phyloP scores from a whole-genome alignment of 208 protist species.

The Trypanosoma brucei region DNA sequence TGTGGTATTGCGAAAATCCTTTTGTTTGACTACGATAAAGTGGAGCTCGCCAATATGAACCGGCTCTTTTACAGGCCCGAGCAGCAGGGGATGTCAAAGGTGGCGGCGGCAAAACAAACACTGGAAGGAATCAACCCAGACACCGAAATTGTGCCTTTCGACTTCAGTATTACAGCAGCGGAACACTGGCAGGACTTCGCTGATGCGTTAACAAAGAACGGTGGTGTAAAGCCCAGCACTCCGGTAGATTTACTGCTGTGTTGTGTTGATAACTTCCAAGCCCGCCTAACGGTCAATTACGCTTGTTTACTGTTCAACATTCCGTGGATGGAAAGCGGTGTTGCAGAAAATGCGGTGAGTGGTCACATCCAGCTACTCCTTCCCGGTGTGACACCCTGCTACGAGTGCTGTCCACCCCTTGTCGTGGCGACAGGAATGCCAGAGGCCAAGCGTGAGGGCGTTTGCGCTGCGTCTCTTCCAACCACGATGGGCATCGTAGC shows the following conservation, averaged over 20 bases:
- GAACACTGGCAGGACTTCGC: conserved; percentile 90
- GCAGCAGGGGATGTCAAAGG: conserved; percentile 94
- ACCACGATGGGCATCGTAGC: conserved; percentile 97
- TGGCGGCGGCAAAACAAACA: conserved; percentile 83
- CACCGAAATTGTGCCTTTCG: conserved; percentile 87
- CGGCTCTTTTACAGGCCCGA: conserved; percentile 95
- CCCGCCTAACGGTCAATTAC: conserved; percentile 93
- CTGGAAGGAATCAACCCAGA: conserved; percentile 95
- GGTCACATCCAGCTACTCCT: conserved; percentile 97
- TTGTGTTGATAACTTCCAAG: conserved; percentile 97
- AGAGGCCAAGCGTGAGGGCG: conserved; percentile 91
- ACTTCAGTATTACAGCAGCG: conserved; percentile 92
- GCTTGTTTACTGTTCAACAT: conserved; percentile 87
- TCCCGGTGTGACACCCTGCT: conserved; percentile 89
- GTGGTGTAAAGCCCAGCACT: conserved; percentile 32
- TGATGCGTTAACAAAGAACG: conserved; percentile 44
- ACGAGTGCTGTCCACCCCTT: conserved; percentile 92
- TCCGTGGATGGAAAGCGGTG: conserved; percentile 95
- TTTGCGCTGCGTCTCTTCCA: conserved; percentile 96
- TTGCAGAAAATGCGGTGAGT: conserved; percentile 95
- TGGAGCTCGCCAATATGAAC: conserved; percentile 98
- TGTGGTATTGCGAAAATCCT: conserved; percentile 97
- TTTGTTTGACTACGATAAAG: conserved; percentile 98
- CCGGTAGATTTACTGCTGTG: conserved; percentile 91
- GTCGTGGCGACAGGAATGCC: conserved; percentile 92